Percentiles rank a stretch among this genome's conserved stretches.
These are phyloP conservation scores for Rhododendron molle DNA, from an alignment of 148 eudicot species.

Conservation along the genomic window DNA sequence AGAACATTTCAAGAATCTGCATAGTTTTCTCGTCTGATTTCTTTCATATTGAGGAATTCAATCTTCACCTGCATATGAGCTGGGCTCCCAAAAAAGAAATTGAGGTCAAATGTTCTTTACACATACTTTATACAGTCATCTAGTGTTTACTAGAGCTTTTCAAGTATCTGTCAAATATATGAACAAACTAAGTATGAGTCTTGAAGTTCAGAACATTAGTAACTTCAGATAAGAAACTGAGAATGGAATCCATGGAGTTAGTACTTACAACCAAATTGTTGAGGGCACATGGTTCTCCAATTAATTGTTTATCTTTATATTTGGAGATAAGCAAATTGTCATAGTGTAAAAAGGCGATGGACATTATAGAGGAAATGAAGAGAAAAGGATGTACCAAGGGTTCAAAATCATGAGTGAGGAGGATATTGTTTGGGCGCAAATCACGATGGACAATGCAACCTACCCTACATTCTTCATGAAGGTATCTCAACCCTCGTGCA, in stretches of 20 bases:
- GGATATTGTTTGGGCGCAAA: conserved; percentile 87
- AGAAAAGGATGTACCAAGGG: conserved; percentile 50
- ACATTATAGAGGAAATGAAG: neutral
- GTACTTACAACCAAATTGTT: neutral
- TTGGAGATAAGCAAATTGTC: neutral
- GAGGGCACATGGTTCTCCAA: neutral
- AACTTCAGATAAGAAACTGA: neutral
- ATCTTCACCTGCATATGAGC: neutral
- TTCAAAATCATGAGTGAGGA: conserved; percentile 89
- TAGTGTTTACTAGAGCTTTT: neutral
- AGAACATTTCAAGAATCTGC: neutral
- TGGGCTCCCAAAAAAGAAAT: neutral
- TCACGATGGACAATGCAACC: conserved; percentile 94
- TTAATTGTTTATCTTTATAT: neutral
- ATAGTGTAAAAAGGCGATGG: neutral
- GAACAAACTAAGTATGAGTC: neutral
- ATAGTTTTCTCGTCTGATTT: neutral
- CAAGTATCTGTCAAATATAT: neutral
- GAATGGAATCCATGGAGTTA: neutral
- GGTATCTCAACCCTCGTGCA: conserved; percentile 88
- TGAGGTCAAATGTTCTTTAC: neutral
- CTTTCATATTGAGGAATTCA: neutral
- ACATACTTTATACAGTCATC: neutral
- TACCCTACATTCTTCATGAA: conserved; percentile 90
- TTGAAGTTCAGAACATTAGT: neutral